phyloP scores from a whole-genome alignment of 1,284 basidiomycete genomes.

The Naganishia albida region DNA sequence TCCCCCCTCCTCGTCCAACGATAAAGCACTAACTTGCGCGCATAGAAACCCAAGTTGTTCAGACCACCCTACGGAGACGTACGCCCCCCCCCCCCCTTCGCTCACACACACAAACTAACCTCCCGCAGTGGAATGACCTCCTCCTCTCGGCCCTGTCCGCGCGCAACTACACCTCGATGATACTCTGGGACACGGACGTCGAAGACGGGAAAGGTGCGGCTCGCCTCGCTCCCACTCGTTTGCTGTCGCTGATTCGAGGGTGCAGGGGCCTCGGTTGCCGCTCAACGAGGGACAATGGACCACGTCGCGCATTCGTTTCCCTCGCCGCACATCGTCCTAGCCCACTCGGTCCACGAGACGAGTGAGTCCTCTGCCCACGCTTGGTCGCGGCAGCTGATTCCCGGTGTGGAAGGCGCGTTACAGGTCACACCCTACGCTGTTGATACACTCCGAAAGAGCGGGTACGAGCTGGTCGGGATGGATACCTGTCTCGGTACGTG shows the following conservation, averaged over 20 bases:
- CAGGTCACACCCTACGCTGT: conserved; percentile 44
- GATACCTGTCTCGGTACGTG: conserved; percentile 48
- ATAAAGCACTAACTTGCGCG: background rate
- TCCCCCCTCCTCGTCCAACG: background rate
- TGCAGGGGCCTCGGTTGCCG: conserved; percentile 33
- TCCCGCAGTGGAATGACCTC: conserved; percentile 44
- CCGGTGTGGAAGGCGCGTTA: no score
- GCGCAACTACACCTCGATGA: conserved; percentile 54
- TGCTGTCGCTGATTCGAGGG: background rate
- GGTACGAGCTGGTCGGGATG: conserved; percentile 50
- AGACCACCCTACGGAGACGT: conserved; percentile 27
- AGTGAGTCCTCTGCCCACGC: conserved; percentile 38
- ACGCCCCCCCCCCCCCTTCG: no score
- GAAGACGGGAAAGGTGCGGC: conserved; percentile 38
- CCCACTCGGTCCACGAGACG: conserved; percentile 28
- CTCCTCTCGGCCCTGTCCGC: conserved; percentile 56
- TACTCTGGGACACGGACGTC: conserved; percentile 52
- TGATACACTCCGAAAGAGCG: conserved; percentile 40
- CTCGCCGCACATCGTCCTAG: conserved; percentile 40
- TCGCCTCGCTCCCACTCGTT: conserved; percentile 31
- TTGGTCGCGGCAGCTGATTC: conserved; percentile 21
- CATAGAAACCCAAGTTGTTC: conserved; percentile 19
- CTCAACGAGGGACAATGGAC: conserved; percentile 40
- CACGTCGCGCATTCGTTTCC: conserved; percentile 40
- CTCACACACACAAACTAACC: no score